phyloP scores from a whole-genome alignment of 768 basidiomycete species.

The Tephrocybe sp. region DNA sequence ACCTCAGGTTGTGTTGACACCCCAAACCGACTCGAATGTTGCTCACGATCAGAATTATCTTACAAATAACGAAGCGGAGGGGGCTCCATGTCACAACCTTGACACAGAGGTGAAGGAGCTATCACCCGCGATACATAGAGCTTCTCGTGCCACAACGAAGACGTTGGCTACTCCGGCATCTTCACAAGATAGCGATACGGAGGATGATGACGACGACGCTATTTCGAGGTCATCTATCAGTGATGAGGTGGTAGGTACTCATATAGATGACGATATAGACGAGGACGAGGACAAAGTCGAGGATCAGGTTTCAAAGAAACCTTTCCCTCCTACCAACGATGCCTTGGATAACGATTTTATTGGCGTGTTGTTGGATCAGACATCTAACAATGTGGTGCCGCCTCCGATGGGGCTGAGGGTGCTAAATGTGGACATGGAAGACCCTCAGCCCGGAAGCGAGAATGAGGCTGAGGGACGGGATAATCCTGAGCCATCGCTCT shows the following conservation, averaged over 20 bases:
- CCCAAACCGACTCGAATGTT: background rate
- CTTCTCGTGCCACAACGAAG: background rate
- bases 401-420: background rate
- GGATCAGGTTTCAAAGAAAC: background rate
- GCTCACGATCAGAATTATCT: too few relatives aligned
- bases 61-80: background rate
- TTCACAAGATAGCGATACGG: background rate
- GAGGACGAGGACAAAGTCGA: slow-evolving; percentile 2
- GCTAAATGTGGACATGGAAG: background rate
- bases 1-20: background rate
- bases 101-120: too few relatives aligned
- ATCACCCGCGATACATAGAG: background rate
- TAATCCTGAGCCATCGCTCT: background rate
- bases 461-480: background rate
- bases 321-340: background rate
- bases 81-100: too few relatives aligned
- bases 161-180: background rate
- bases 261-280: background rate
- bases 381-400: background rate
- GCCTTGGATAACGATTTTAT: background rate
- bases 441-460: background rate
- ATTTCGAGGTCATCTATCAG: too few relatives aligned
- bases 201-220: slow-evolving; percentile 5
- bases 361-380: background rate
- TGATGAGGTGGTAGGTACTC: too few relatives aligned